Percentiles rank a stretch among this genome's conserved stretches.
These are phyloP conservation scores for Vitis vinifera DNA, from an alignment of 164 flowering plant species.

Conservation along the genomic window ASM3070453v1 NC_081811.1:22171501-22172000, in stretches of 20 bases:
- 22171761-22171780: neutral
- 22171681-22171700: neutral
- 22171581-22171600: neutral
- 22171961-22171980: slow-evolving; percentile 58
- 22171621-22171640: neutral
- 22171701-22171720: neutral
- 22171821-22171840: too few relatives aligned
- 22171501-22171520: too few relatives aligned
- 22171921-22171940: neutral
- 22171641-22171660: neutral
- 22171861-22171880: too few relatives aligned
- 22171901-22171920: neutral
- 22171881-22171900: too few relatives aligned
- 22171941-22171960: neutral
- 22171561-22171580: too few relatives aligned
- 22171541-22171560: too few relatives aligned
- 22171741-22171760: neutral
- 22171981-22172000: slow-evolving; percentile 98
- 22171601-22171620: neutral
- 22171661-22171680: neutral
- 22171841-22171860: too few relatives aligned
- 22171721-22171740: neutral
- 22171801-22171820: neutral
- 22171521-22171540: too few relatives aligned
- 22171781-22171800: neutral